Evolutionary conservation across 129 eudicot species (phyloP).

Genomic region (Ambrosia artemisiifolia): DNA sequence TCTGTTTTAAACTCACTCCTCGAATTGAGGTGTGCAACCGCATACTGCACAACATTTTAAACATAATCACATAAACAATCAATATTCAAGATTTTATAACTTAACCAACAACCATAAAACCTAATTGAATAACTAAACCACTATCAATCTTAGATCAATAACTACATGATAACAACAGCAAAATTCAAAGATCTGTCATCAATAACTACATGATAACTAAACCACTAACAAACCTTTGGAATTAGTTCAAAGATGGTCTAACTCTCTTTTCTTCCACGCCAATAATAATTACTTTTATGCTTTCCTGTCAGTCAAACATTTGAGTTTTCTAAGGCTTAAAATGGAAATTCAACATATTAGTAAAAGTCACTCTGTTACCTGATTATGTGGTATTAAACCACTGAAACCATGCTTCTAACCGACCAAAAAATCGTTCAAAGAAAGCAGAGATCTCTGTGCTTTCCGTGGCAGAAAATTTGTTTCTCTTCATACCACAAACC

Average conservation of each 20-base stretch:
- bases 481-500: constrained; percentile 57
- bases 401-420: constrained; percentile 96
- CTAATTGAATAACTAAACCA: too few species aligned
- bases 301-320: constrained; percentile 47
- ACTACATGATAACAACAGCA: too few species aligned
- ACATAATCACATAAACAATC: too few species aligned
- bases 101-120: too few species aligned
- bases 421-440: constrained; percentile 68
- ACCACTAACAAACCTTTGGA: constrained; percentile 98
- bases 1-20: too few species aligned
- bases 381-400: constrained; percentile 98
- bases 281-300: constrained; percentile 58
- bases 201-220: too few species aligned
- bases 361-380: constrained; percentile 39
- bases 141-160: too few species aligned
- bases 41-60: too few species aligned
- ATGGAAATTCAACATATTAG: not conserved
- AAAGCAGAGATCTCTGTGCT: constrained; percentile 58
- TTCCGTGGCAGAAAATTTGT: constrained; percentile 51
- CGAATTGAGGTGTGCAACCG: too few species aligned
- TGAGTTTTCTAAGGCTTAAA: constrained; percentile 3
- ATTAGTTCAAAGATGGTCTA: constrained; percentile 73
- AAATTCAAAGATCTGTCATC: too few species aligned
- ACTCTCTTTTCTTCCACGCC: constrained; percentile 96
- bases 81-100: too few species aligned